These are phyloP conservation scores for Parastagonospora nodorum DNA, from an alignment of 2,329 filamentous ascomycete species.

Conservation along the genomic window DNA sequence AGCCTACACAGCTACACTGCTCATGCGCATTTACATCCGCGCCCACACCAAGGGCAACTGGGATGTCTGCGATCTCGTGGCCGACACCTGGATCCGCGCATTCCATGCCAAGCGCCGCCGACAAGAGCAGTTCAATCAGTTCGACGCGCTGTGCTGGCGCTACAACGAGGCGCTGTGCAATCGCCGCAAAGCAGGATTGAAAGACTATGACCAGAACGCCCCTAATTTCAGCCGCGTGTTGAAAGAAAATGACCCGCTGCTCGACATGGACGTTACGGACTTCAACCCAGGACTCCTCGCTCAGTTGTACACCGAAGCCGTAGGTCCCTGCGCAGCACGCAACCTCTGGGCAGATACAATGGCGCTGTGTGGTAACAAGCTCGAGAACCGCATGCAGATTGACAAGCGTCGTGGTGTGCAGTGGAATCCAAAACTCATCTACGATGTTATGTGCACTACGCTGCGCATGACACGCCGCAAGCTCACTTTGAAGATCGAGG, in stretches of 20 bases:
- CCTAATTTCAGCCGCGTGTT: constrained; percentile 11
- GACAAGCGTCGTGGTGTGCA: not conserved
- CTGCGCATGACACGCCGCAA: constrained; percentile 27
- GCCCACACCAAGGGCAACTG: not conserved
- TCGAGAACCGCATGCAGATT: constrained; percentile 9
- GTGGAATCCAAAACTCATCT: constrained; percentile 23
- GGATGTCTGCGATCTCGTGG: not conserved
- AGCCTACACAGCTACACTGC: not conserved
- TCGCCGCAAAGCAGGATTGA: not conserved
- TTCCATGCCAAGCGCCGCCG: not conserved
- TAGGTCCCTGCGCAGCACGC: constrained; percentile 24
- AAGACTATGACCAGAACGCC: constrained; percentile 9
- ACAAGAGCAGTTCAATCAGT: not conserved
- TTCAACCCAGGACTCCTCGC: constrained; percentile 19
- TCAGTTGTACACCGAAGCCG: constrained; percentile 29
- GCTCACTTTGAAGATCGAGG: constrained; percentile 40
- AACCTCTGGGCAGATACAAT: constrained; percentile 41
- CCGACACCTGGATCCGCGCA: not conserved
- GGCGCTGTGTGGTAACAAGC: constrained; percentile 25
- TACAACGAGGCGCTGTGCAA: not conserved
- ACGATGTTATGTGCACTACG: constrained; percentile 31
- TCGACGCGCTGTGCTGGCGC: not conserved
- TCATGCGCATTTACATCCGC: not conserved
- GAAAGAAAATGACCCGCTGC: constrained; percentile 10
- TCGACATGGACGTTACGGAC: constrained; percentile 13